These are phyloP conservation scores for Cladophialophora yegresii DNA, from an alignment of 2,329 filamentous ascomycete species.

Conservation along the genomic window DNA sequence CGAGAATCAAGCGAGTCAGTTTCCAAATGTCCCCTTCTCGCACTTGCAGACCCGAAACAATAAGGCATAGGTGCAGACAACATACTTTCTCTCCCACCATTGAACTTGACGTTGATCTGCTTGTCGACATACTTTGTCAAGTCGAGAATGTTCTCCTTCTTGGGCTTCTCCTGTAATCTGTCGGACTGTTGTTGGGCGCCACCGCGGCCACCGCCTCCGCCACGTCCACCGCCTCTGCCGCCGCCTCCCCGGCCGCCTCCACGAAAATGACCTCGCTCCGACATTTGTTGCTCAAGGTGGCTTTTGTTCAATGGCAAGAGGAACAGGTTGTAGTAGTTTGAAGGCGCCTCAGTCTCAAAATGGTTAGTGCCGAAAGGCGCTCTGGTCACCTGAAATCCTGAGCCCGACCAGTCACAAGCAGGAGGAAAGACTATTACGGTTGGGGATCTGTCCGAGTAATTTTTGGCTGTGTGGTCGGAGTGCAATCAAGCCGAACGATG, in stretches of 20 bases:
- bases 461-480: background rate
- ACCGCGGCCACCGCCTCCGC: slow-evolving; percentile 50
- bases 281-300: slow-evolving; percentile 39
- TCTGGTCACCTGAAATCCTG: background rate
- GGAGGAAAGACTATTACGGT: background rate
- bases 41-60: background rate
- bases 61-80: slow-evolving; percentile 11
- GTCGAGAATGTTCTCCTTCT: slow-evolving; percentile 99
- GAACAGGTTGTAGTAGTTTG: background rate
- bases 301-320: background rate
- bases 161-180: slow-evolving; percentile 70
- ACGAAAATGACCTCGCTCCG: slow-evolving; percentile 58
- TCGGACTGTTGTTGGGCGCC: slow-evolving; percentile 50
- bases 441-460: background rate
- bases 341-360: slow-evolving; percentile 5
- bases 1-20: slow-evolving; percentile 11
- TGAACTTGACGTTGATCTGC: slow-evolving; percentile 93
- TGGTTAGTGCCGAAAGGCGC: slow-evolving; percentile 9
- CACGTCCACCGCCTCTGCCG: slow-evolving; percentile 44
- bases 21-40: background rate
- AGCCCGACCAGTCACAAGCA: slow-evolving; percentile 3
- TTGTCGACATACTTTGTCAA: slow-evolving; percentile 97
- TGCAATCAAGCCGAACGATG: slow-evolving; percentile 1
- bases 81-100: slow-evolving; percentile 84
- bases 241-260: slow-evolving; percentile 55